A percentile compares a stretch with the other conserved stretches of the same genome.
Evolutionary conservation across 2,329 filamentous ascomycete genomes (phyloP).

Genomic region (Xylariaceae sp.): DNA sequence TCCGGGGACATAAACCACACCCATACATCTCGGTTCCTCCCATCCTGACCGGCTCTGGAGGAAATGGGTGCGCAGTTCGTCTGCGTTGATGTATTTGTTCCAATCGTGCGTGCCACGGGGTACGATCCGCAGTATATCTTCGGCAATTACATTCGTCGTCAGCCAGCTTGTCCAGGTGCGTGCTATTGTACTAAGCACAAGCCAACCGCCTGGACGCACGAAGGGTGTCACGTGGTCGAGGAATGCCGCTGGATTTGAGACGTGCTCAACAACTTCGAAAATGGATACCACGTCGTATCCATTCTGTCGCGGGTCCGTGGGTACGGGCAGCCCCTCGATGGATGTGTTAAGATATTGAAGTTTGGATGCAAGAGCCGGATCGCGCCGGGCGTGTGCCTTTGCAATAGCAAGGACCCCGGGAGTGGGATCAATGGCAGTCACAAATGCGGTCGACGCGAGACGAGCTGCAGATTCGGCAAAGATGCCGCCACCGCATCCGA

Average conservation of each 20-base stretch:
- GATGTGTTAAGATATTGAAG: constrained; percentile 70
- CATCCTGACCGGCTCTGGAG: constrained; percentile 47
- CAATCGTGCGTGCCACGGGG: constrained; percentile 93
- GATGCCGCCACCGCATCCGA: constrained; percentile 94
- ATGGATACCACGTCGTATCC: constrained; percentile 76
- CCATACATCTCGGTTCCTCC: constrained; percentile 58
- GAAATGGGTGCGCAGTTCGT: constrained; percentile 61
- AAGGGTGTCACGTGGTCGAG: constrained; percentile 66
- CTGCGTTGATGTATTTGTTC: constrained; percentile 88
- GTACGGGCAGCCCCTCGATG: constrained; percentile 61
- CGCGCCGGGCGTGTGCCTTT: constrained; percentile 64
- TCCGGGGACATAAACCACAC: constrained; percentile 85
- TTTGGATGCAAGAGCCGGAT: constrained; percentile 59
- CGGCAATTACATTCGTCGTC: constrained; percentile 86
- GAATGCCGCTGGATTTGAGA: constrained; percentile 69
- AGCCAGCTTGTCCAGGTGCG: constrained; percentile 84
- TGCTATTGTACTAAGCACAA: constrained; percentile 88
- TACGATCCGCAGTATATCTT: constrained; percentile 81
- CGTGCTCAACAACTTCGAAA: constrained; percentile 95
- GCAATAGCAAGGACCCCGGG: constrained; percentile 70
- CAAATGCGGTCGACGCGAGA: constrained; percentile 54
- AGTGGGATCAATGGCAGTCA: constrained; percentile 75
- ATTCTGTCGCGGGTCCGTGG: constrained; percentile 31
- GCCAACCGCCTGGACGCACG: constrained; percentile 85
- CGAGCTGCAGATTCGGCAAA: constrained; percentile 85